phyloP scores from a whole-genome alignment of 2,329 filamentous ascomycete genomes.

The Fusarium pseudoanthophilum region DNA sequence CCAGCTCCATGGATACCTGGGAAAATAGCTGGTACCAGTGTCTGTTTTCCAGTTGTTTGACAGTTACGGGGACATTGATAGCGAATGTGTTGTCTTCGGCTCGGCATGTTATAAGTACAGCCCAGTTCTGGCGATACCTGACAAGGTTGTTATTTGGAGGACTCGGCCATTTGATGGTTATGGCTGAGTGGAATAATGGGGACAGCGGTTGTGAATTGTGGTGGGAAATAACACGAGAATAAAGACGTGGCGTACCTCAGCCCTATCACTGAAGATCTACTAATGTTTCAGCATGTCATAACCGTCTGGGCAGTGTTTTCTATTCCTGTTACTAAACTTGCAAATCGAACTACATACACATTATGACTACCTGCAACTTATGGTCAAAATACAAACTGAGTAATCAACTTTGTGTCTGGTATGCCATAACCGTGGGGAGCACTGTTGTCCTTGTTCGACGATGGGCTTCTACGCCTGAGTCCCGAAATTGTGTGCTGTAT shows the following conservation, averaged over 20 bases:
- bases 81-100: neutral
- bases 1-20: neutral
- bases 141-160: neutral
- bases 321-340: neutral
- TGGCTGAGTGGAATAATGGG: neutral
- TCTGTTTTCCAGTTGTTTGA: neutral
- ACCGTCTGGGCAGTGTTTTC: neutral
- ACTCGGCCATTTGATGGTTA: neutral
- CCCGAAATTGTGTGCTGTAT: neutral
- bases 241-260: neutral
- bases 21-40: neutral
- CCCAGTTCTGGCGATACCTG: neutral
- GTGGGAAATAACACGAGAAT: slow-evolving; percentile 18
- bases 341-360: neutral
- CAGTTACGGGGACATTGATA: neutral
- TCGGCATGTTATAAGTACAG: neutral
- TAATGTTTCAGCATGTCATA: neutral
- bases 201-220: neutral
- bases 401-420: neutral
- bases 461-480: neutral
- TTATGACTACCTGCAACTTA: neutral
- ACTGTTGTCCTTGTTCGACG: neutral
- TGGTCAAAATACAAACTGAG: neutral
- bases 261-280: neutral
- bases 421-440: too few relatives aligned